Evolutionary conservation across 2,329 filamentous ascomycete genomes (phyloP).

Genomic region (Penicillium concentricum): DNA sequence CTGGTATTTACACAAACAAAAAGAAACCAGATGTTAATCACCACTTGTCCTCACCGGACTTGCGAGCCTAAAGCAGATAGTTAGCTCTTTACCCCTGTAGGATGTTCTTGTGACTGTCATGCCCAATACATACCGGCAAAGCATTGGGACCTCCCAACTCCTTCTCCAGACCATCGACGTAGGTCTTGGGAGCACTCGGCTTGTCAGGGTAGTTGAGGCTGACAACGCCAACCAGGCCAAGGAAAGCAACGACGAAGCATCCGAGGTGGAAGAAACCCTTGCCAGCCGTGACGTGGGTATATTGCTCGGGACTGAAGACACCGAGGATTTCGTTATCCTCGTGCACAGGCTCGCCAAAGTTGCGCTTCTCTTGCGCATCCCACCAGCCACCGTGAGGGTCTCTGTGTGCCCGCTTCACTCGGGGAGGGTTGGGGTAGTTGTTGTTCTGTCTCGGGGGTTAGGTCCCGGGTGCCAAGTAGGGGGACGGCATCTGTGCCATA

Average conservation of each 20-base stretch:
- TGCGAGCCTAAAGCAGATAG: constrained; percentile 35
- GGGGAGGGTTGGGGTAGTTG: constrained; percentile 50
- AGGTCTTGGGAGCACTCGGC: constrained; percentile 67
- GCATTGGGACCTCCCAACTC: constrained; percentile 72
- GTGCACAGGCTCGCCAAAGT: constrained; percentile 94
- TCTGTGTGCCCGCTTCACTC: constrained; percentile 83
- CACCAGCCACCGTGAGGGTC: constrained; percentile 94
- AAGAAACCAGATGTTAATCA: constrained; percentile 28
- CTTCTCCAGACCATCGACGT: constrained; percentile 65
- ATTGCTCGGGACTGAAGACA: constrained; percentile 84
- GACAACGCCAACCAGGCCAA: constrained; percentile 67
- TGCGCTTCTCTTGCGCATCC: constrained; percentile 95
- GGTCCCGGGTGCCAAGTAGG: constrained; percentile 13
- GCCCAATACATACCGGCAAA: constrained; percentile 57
- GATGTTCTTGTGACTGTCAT: background rate
- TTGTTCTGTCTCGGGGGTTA: constrained; percentile 40
- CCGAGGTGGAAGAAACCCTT: constrained; percentile 69
- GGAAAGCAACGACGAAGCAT: constrained; percentile 62
- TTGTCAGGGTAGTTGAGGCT: constrained; percentile 70
- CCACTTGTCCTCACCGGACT: constrained; percentile 35
- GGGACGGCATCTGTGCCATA: background rate
- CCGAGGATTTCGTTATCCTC: constrained; percentile 94
- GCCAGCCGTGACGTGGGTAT: constrained; percentile 75
- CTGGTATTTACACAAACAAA: constrained; percentile 43
- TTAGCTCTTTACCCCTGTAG: constrained; percentile 11